phyloP scores from a whole-genome alignment of 2,329 filamentous ascomycete genomes.

The Kalmusia sp. region DNA sequence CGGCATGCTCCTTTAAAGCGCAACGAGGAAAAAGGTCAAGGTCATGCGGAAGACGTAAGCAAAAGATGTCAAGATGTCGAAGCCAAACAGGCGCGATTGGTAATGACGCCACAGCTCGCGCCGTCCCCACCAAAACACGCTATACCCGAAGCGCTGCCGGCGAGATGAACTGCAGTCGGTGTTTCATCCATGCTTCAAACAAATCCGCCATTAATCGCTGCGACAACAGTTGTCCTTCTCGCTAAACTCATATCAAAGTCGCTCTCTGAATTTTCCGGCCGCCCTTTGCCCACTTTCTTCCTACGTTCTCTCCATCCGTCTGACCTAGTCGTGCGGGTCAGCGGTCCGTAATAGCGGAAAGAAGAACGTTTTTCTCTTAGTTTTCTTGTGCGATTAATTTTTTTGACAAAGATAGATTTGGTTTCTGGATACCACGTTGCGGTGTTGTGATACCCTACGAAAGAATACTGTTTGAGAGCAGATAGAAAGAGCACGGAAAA shows the following conservation, averaged over 20 bases:
- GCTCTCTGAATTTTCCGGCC: constrained; percentile 11
- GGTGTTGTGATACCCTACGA: constrained; percentile 5
- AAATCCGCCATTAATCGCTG: constrained; percentile 17
- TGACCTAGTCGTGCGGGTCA: constrained; percentile 9
- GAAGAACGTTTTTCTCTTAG: constrained; percentile 4
- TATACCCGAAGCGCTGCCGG: constrained; percentile 28
- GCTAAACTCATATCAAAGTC: constrained; percentile 12
- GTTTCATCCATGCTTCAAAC: constrained; percentile 46
- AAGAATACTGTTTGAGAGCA: neutral
- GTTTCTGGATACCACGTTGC: neutral
- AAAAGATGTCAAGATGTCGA: neutral
- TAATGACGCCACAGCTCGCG: constrained; percentile 37
- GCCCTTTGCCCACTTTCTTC: constrained; percentile 9
- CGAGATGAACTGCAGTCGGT: constrained; percentile 32
- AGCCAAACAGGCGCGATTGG: constrained; percentile 10
- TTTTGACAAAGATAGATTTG: neutral
- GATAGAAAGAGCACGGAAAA: neutral
- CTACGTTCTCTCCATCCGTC: neutral
- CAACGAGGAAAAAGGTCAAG: neutral
- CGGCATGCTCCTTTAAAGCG: constrained; percentile 27
- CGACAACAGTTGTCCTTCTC: constrained; percentile 42
- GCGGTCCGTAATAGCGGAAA: constrained; percentile 17
- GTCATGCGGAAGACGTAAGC: neutral
- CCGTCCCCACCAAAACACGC: constrained; percentile 12
- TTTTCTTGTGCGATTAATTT: neutral